Base-by-base conservation (phyloP, 1,284 basidiomycete species). In the Cronartium quercuum region DNA sequence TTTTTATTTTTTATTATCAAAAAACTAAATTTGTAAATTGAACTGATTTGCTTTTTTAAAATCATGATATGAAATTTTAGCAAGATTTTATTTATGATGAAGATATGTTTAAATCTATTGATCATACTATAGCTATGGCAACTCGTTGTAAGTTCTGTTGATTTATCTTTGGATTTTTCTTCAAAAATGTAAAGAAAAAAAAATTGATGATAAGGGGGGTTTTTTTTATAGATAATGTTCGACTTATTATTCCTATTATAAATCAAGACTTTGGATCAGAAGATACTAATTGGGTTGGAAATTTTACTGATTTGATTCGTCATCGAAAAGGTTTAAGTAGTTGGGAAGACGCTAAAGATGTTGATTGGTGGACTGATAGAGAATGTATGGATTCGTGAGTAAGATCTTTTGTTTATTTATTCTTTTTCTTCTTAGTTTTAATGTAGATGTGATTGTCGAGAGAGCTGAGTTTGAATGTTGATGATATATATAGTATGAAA, bases 251-350 rank as follows among this genome's bases (percentile, higher is more conserved):
- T 40, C 71, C 71, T 2, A 74, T 74, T 58, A 66, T 74, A 29
- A 74, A 74, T 41, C 71, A 74, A 74, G 71, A 74, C 57, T 74
- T 66, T 44, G 71, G 71, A 40, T 74, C 70, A 41, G 70, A 74
- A 61, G 70, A 74, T 10, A 74, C 70, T 2, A 74, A 74, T 41
- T 74, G 70, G 71, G 71, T 74, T 35, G 71, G 71, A 34, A 74
- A 74, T 44, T 66, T 66, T 55, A 74, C 15, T 63, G 71, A 74
- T 60, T 57, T 74, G n/a, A 74, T 74, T n/a, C 63, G 71, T 29
- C 57, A 60, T 42, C 51, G 71, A 4, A 42, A 63, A 24, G 64
- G 65, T 38, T 55, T 47, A 12, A 38, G 57, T 38, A 24, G 29
- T 38, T 65, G 64, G n/a, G n/a, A 66, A 41, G 71, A 74, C 13